A percentile compares a stretch with the other conserved stretches of the same genome.
phyloP scores from a whole-genome alignment of 495 filamentous ascomycete genomes.

The Cudoniella acicularis region DNA sequence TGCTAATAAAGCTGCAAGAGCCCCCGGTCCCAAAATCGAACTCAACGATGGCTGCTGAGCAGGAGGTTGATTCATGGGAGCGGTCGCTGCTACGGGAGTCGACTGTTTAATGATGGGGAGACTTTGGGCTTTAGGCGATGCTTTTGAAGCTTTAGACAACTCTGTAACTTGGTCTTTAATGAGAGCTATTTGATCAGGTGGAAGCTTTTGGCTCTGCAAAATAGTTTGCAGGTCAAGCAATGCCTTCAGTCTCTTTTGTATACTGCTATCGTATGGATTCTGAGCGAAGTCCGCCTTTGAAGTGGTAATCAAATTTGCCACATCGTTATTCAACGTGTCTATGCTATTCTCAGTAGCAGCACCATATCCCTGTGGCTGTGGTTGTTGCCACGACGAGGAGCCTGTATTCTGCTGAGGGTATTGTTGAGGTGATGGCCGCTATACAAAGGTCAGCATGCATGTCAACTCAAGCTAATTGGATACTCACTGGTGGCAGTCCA shows the following conservation, averaged over 20 bases:
- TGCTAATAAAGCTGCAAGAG: slow-evolving; percentile 46
- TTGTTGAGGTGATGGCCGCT: slow-evolving; percentile 19
- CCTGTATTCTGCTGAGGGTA: slow-evolving; percentile 11
- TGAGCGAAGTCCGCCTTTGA: slow-evolving; percentile 68
- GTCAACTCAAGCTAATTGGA: not conserved
- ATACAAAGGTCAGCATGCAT: not conserved
- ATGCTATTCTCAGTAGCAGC: slow-evolving; percentile 44
- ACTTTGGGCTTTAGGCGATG: slow-evolving; percentile 12
- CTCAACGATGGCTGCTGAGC: slow-evolving; percentile 41
- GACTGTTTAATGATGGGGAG: slow-evolving; percentile 24
- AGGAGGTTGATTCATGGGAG: slow-evolving; percentile 17
- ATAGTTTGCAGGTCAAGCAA: slow-evolving; percentile 81
- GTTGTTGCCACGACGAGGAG: slow-evolving; percentile 18
- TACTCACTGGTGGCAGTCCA: slow-evolving; percentile 19
- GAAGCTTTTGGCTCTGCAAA: slow-evolving; percentile 72
- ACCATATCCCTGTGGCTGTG: slow-evolving; percentile 12
- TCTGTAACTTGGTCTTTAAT: slow-evolving; percentile 76
- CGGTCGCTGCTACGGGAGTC: slow-evolving; percentile 13
- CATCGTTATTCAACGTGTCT: slow-evolving; percentile 74
- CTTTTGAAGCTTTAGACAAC: slow-evolving; percentile 41
- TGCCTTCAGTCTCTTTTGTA: slow-evolving; percentile 76
- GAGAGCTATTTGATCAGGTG: slow-evolving; percentile 72
- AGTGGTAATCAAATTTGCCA: slow-evolving; percentile 67
- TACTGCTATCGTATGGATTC: slow-evolving; percentile 66
- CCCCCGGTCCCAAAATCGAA: slow-evolving; percentile 48